Base-by-base conservation (phyloP, 208 protist genomes). In the Crithidia brevicula region DNA sequence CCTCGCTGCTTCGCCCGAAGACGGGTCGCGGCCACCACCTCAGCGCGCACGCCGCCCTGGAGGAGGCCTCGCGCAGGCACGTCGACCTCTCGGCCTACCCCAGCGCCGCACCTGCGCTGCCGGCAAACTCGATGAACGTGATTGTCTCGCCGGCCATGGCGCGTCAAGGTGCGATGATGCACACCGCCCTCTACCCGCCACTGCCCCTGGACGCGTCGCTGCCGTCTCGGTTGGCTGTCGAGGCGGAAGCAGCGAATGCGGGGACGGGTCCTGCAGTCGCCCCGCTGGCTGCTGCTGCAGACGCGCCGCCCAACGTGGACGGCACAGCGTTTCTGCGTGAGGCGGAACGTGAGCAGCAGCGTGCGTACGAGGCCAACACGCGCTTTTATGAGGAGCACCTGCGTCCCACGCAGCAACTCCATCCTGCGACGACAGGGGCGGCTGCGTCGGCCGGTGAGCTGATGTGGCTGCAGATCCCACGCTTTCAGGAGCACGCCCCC, bases 381-480 rank as follows among this genome's bases (percentile, higher is more conserved):
- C 77, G 80, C 45, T 93, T 95, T 59, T 82, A 87, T 63, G 73
- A 83, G 31, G 76, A 82, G 23, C 63, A 73, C 10, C 78, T 86
- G 8, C 58, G 31, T n/a, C 57, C 69, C 1, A 40, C 52, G 33
- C 60, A 51, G 66, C 47, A 56, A 7, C 36, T 0, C 28, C 3
- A 22, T 11, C 15, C 60, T 22, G 27, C 45, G 36, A 40, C 10
- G 8, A 1, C 36, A 40, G n/a, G n/a, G 27, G 13, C 59, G 18
- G 40, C 74, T 15, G 34, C 56, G 10, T 22, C 56, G 16, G 1
- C 50, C 16, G 49, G 67, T 1, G 68, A 60, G 33, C 59, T 96
- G 23, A 72, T 89, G 33, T 96, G 88, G 86, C 75, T 93, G 75
- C 91, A 96, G 71, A 47, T 96, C 42, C 91, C 91, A 16, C 86